Evolutionary conservation across 2,329 filamentous ascomycete genomes (phyloP).

Genomic region (Trichoderma harzianum): DNA sequence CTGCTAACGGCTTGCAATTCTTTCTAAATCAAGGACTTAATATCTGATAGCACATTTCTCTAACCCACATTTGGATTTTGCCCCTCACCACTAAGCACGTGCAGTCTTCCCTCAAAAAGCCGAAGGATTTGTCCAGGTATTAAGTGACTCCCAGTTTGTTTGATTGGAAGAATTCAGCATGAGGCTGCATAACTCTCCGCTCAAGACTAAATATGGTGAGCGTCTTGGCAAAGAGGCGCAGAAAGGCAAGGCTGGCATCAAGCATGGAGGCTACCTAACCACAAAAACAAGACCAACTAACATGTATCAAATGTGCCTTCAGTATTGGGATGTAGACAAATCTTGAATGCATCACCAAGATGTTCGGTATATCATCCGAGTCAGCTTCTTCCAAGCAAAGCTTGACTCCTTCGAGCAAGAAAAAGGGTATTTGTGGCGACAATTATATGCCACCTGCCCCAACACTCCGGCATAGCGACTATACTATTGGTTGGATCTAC

Average conservation of each 20-base stretch:
- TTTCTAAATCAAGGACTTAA: neutral
- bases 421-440: neutral
- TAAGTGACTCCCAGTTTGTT: neutral
- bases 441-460: too few relatives aligned
- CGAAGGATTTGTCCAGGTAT: neutral
- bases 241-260: neutral
- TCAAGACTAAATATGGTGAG: neutral
- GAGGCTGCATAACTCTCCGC: neutral
- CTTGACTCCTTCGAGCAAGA: neutral
- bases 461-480: too few relatives aligned
- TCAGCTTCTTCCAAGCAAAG: neutral
- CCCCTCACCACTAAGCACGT: neutral
- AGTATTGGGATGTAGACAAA: too few relatives aligned
- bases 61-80: neutral
- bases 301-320: too few relatives aligned
- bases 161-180: neutral
- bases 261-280: too few relatives aligned
- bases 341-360: neutral
- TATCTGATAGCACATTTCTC: neutral
- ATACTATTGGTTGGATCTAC: too few relatives aligned
- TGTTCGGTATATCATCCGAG: neutral
- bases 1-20: neutral
- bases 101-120: neutral
- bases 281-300: too few relatives aligned
- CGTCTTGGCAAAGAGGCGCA: neutral